Base-by-base conservation (phyloP, 1,139 yeast genomes). In the Meyerozyma smithsonii region DNA sequence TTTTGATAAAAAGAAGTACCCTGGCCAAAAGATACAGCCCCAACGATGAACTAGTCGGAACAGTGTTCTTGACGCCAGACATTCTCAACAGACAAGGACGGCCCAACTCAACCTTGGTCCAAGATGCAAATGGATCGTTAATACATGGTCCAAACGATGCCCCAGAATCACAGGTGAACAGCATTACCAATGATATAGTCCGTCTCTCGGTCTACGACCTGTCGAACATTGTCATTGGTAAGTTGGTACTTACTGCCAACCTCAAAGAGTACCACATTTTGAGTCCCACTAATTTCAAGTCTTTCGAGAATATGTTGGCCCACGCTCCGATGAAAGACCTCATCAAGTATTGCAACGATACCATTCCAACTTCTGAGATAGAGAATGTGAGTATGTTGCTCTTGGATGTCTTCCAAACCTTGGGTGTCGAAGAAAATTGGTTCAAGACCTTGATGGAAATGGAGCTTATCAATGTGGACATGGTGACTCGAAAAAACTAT, bases 401-500 rank as follows among this genome's bases (percentile, higher is more conserved):
- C 46, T 55, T 84, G 41, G 88, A 84, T 55, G 72, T 81, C 17
- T 83, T 80, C 52, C 89, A 81, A 55, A 68, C 82, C 35, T 60
- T 84, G 35, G 77, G 77, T 2, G 70, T 69, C 33, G 90, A 82
- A 52, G 76, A 77, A 38, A 75, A 72, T 18, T 87, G 90, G 88
- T 79, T 88, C 46, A 72, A 74, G 43, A 72, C 80, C 1, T 62
- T 88, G 42, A 79, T 86, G 63, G 82, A 81, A 36, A 69, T 65
- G 15, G 96, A 88, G 52, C 64, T 84, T 36, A 61, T 67, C 4
- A 59, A 61, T 43, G 68, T 71, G n/a, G 76, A 70, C 62, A 72
- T 47, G 47, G 70, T 51, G 62, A 77, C 71, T 12, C 58, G 67
- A 41, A 72, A 65, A 42, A 68, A 66, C 43, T 70, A 68, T 42